phyloP scores from a whole-genome alignment of 75 land plant species.

The Larix kaempferi region DNA sequence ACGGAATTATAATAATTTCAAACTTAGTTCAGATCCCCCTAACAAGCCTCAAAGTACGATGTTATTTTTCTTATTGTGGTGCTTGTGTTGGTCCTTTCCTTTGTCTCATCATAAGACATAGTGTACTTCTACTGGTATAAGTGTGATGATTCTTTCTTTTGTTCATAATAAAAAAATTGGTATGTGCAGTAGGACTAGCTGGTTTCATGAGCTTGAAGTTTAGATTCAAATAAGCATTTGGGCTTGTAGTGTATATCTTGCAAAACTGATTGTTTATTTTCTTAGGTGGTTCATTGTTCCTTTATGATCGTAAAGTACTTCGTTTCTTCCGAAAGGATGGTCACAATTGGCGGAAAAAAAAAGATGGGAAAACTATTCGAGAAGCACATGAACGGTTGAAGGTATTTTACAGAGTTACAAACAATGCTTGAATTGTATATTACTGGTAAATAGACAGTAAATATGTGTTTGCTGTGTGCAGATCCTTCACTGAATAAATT shows the following conservation, averaged over 20 bases:
- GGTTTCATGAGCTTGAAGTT: not conserved
- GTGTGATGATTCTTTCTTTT: not conserved
- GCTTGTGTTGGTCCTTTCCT: not conserved
- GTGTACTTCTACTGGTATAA: not conserved
- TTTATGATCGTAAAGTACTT: slow-evolving; percentile 79
- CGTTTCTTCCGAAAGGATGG: slow-evolving; percentile 96
- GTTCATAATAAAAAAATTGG: not conserved
- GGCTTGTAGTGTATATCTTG: not conserved
- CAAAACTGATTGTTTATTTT: slow-evolving; percentile 3
- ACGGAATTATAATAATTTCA: slow-evolving; percentile 46
- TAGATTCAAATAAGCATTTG: not conserved
- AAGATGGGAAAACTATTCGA: slow-evolving; percentile 84
- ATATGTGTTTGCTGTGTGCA: not conserved
- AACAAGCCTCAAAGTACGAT: slow-evolving; percentile 59
- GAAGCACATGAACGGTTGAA: slow-evolving; percentile 98
- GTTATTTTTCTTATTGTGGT: not conserved
- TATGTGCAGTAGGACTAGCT: not conserved
- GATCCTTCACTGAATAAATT: not conserved
- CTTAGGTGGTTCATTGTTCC: slow-evolving; percentile 87
- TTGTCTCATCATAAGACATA: not conserved
- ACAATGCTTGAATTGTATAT: slow-evolving; percentile 1
- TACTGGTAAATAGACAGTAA: slow-evolving; percentile 2
- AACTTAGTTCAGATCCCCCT: slow-evolving; percentile 59
- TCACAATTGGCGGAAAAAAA: slow-evolving; percentile 91
- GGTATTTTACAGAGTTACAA: slow-evolving; percentile 24